phyloP scores from a whole-genome alignment of 805 yeast genomes.

The Yarrowia yakushimensis region DNA sequence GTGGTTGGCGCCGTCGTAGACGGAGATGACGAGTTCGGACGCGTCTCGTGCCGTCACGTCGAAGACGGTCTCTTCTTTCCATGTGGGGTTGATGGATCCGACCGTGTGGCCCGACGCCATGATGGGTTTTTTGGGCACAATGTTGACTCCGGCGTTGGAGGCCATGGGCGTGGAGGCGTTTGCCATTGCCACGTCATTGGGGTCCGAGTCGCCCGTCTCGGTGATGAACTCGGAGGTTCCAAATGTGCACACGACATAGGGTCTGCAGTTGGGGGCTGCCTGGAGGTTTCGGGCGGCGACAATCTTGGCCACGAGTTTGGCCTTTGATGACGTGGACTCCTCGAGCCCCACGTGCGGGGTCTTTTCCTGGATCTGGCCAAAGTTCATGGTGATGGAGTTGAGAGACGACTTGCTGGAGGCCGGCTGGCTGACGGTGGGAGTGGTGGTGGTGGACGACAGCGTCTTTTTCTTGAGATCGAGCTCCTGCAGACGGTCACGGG shows the following conservation, averaged over 20 bases:
- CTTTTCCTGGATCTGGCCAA: slow-evolving; percentile 24
- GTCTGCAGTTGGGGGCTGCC: slow-evolving; percentile 56
- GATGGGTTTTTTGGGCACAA: slow-evolving; percentile 15
- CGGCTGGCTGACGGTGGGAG: not conserved
- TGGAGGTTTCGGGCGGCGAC: slow-evolving; percentile 72
- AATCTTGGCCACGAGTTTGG: slow-evolving; percentile 70
- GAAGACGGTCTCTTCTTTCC: slow-evolving; percentile 91
- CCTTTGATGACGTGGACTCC: slow-evolving; percentile 17
- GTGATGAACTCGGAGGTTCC: slow-evolving; percentile 68
- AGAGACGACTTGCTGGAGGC: slow-evolving; percentile 1
- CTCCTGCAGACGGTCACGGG: slow-evolving; percentile 13
- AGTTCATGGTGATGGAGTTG: slow-evolving; percentile 22
- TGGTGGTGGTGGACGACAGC: not conserved
- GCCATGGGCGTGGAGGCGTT: not conserved
- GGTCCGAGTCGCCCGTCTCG: slow-evolving; percentile 44
- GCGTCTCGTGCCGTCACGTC: slow-evolving; percentile 77
- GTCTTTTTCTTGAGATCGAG: not conserved
- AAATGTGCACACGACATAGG: slow-evolving; percentile 44
- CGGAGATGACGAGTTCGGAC: slow-evolving; percentile 83
- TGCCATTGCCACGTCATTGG: slow-evolving; percentile 13
- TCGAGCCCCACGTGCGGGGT: slow-evolving; percentile 21
- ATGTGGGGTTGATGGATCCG: slow-evolving; percentile 58
- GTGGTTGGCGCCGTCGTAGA: slow-evolving; percentile 78
- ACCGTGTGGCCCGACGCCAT: slow-evolving; percentile 19
- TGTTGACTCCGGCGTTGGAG: not conserved